Percentiles rank a stretch among this genome's conserved stretches.
These are phyloP conservation scores for Tricholoma saponaceum DNA, from an alignment of 768 basidiomycete genomes.

Conservation along the genomic window DNA sequence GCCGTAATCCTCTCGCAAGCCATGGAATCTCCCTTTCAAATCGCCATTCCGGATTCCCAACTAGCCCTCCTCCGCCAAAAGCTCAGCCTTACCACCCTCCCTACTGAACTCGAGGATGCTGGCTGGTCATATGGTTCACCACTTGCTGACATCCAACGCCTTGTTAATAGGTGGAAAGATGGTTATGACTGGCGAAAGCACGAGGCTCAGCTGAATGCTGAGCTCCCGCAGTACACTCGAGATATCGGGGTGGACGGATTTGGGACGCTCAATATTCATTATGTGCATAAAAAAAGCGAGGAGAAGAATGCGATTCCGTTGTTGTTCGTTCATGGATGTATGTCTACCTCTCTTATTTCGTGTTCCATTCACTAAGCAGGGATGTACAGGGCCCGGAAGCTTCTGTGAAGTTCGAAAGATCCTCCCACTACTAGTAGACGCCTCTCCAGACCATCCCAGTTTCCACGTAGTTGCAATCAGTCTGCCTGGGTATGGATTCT, in stretches of 20 bases:
- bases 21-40: too few species aligned
- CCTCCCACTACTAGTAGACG: constrained; percentile 44
- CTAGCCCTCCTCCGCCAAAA: constrained; percentile 40
- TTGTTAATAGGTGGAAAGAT: constrained; percentile 46
- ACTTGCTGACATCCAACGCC: constrained; percentile 43
- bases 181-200: constrained; percentile 55
- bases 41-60: constrained; percentile 29
- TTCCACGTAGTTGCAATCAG: constrained; percentile 62
- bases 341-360: not conserved
- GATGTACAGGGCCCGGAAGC: constrained; percentile 58
- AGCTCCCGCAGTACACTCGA: constrained; percentile 51
- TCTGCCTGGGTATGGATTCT: constrained; percentile 61
- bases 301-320: constrained; percentile 48
- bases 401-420: constrained; percentile 57
- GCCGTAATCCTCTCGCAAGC: too few species aligned
- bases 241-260: constrained; percentile 46
- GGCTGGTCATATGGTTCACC: constrained; percentile 53
- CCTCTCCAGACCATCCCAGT: constrained; percentile 40
- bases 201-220: constrained; percentile 46
- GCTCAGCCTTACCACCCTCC: constrained; percentile 44
- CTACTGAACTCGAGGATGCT: constrained; percentile 52
- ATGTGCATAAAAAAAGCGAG: constrained; percentile 50
- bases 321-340: constrained; percentile 59
- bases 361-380: too few species aligned
- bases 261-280: constrained; percentile 46